Evolutionary conservation across 2,329 filamentous ascomycete species (phyloP).

Genomic region (Talaromyces marneffei): DNA sequence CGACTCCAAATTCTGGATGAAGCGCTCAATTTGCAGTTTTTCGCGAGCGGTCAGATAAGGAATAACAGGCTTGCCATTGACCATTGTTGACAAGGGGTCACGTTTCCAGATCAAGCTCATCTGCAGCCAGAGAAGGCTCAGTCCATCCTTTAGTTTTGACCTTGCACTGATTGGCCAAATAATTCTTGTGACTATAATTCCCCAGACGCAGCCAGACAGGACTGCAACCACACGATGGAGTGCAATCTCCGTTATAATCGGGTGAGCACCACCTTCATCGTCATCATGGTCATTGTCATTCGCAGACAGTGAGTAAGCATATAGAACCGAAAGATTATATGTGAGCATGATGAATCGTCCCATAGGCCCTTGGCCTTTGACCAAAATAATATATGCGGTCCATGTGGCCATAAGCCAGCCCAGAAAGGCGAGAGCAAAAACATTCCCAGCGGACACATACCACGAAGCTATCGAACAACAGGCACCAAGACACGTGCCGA

Average conservation of each 20-base stretch:
- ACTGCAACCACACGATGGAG: slow-evolving; percentile 84
- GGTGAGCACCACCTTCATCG: slow-evolving; percentile 78
- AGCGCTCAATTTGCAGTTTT: slow-evolving; percentile 79
- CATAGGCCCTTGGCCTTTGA: slow-evolving; percentile 76
- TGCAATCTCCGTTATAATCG: slow-evolving; percentile 81
- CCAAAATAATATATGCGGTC: slow-evolving; percentile 87
- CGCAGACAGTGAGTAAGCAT: slow-evolving; percentile 83
- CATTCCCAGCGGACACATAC: slow-evolving; percentile 68
- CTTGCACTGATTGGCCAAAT: slow-evolving; percentile 93
- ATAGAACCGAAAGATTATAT: slow-evolving; percentile 91
- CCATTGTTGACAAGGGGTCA: slow-evolving; percentile 72
- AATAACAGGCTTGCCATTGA: slow-evolving; percentile 50
- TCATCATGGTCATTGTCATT: slow-evolving; percentile 73
- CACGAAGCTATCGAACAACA: slow-evolving; percentile 69
- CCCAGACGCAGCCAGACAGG: slow-evolving; percentile 82
- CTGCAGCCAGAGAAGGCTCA: slow-evolving; percentile 86
- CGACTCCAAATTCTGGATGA: slow-evolving; percentile 64
- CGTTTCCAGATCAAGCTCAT: slow-evolving; percentile 96
- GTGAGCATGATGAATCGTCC: slow-evolving; percentile 91
- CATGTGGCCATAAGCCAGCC: slow-evolving; percentile 75
- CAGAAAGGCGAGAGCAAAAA: slow-evolving; percentile 67
- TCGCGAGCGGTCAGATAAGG: slow-evolving; percentile 85
- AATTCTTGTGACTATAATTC: slow-evolving; percentile 77
- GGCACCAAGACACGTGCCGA: slow-evolving; percentile 79
- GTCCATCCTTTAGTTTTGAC: slow-evolving; percentile 78